Conservation (phyloP, 2,329 filamentous ascomycete species). For the Dactylellina drechsleri region DNA sequence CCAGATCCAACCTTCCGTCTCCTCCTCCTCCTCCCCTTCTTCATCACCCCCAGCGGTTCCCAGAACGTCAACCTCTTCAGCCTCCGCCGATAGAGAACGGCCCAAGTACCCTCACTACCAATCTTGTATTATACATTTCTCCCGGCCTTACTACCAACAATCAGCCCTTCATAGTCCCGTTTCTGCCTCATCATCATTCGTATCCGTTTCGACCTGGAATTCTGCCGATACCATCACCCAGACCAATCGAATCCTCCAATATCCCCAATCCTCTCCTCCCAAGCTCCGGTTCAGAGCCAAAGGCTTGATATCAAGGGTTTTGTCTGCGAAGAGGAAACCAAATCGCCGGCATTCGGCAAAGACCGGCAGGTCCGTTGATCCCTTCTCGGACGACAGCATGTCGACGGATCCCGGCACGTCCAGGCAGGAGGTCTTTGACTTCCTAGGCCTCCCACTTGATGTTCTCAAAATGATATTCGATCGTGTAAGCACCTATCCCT, state of each 20-base stretch:
- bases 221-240: conserved; percentile 50
- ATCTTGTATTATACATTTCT: conserved; percentile 53
- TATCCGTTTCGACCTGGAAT: conserved; percentile 48
- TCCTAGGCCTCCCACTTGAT: conserved; percentile 51
- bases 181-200: conserved; percentile 32
- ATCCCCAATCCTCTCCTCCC: conserved; percentile 39
- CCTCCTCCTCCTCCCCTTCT: conserved; percentile 19
- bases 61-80: conserved; percentile 27
- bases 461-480: conserved; percentile 54
- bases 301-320: conserved; percentile 52
- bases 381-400: conserved; percentile 43
- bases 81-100: conserved; percentile 46
- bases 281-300: conserved; percentile 47
- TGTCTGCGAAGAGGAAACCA: conserved; percentile 45
- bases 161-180: conserved; percentile 12
- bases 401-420: conserved; percentile 42
- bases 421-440: conserved; percentile 51
- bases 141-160: conserved; percentile 21
- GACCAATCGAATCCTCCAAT: conserved; percentile 19
- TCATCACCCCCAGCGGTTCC: conserved; percentile 29
- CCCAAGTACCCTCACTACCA: conserved; percentile 50
- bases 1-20: conserved; percentile 36
- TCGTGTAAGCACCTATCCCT: conserved; percentile 32
- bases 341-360: conserved; percentile 51
- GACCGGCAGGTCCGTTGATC: conserved; percentile 35